Base-by-base conservation (phyloP, 1,284 basidiomycete genomes). In the Omphalotus olearius region DNA sequence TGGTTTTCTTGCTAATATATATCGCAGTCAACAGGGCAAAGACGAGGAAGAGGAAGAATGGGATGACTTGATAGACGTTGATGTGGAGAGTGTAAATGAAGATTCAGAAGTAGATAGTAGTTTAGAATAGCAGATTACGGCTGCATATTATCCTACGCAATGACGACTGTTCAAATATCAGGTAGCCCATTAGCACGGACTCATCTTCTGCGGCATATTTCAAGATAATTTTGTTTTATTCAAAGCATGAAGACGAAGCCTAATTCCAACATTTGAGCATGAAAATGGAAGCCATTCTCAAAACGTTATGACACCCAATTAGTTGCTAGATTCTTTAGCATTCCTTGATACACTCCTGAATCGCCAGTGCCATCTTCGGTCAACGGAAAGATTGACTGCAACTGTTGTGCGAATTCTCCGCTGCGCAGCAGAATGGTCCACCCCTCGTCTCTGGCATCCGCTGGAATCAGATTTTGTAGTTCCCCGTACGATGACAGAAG, bases 1-100 rank as follows among this genome's bases (percentile, higher is more conserved):
- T 0, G 79, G 84, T 9, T 82, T 88, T 56, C 69, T 93, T 51
- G 85, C 80, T 14, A 74, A 78, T 13, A 81, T 92, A 68, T 92
- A 82, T 68, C 70, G 74, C 47, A 74, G 72, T 28, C 89, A 93
- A 64, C 76, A 82, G 57, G 69, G 65, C n/a, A 67, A 68, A 48
- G 73, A 68, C 1, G 68, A 65, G 42, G 64, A 61, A 26, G 58
- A 69, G 17, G 67, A 66, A 11, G 80, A 82, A 58, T 82, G 80
- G 46, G 76, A 78, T 14, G 80, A 85, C 26, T 65, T 86, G 9
- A 56, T 87, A 18, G 84, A 88, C 43, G 37, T 53, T 45, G 47
- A 50, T 17, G 14, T 50, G 16, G 36, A 49, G 11, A 46, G 43
- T 18, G 28, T 30, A 28, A 26, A n/a, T 10, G 47, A 46, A 4